Conservation (phyloP, 768 basidiomycete genomes). For the Lactifluus subvellereus region DNA sequence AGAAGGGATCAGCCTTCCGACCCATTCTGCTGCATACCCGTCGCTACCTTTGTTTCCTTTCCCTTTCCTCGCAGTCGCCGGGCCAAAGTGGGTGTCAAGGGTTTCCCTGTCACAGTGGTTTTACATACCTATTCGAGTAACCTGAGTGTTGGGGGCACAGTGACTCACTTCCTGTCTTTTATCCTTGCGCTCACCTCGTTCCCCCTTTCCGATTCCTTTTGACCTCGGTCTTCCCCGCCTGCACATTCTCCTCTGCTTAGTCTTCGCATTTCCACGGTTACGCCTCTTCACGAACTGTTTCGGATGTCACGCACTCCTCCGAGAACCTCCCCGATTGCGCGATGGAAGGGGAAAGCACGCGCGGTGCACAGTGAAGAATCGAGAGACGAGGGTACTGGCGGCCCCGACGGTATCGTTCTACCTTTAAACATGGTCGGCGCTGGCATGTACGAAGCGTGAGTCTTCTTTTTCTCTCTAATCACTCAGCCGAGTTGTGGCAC, state of each 20-base stretch:
- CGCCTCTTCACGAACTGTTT: neutral
- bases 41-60: neutral
- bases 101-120: neutral
- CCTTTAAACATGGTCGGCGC: slow-evolving; percentile 50
- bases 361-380: neutral
- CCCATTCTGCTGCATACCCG: no score
- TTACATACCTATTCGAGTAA: neutral
- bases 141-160: neutral
- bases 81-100: neutral
- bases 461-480: slow-evolving; percentile 21
- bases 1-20: no score
- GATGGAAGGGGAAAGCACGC: slow-evolving; percentile 28
- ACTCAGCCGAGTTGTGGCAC: slow-evolving; percentile 6
- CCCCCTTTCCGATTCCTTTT: neutral
- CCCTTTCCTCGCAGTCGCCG: neutral
- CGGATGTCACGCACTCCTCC: slow-evolving; percentile 1
- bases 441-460: slow-evolving; percentile 56
- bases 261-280: neutral
- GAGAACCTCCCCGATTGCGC: neutral
- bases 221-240: neutral
- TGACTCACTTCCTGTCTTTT: neutral
- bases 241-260: neutral
- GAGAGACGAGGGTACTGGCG: slow-evolving; percentile 41
- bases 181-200: neutral
- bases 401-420: slow-evolving; percentile 50